Conservation (phyloP, 768 basidiomycete genomes). For the Chiua virens region DNA sequence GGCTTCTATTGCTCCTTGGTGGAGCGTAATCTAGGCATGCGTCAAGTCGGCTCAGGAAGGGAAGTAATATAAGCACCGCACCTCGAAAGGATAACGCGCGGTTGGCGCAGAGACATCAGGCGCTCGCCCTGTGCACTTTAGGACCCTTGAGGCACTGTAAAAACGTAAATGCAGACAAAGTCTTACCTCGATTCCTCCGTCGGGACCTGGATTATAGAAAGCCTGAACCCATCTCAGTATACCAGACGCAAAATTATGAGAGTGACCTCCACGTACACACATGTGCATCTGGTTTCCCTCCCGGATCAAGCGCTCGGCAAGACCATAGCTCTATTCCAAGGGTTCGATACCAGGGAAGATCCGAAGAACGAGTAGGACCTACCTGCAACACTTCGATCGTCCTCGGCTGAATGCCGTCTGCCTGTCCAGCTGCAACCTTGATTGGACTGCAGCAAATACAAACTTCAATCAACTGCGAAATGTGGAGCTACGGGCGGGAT, state of each 20-base stretch:
- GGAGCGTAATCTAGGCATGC: slow-evolving; percentile 32
- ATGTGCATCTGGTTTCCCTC: slow-evolving; percentile 71
- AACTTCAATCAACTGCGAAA: no score
- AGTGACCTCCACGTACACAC: slow-evolving; percentile 46
- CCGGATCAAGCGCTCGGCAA: slow-evolving; percentile 62
- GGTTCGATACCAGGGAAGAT: background rate
- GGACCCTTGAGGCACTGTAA: background rate
- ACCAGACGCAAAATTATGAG: background rate
- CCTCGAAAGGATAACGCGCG: slow-evolving; percentile 77
- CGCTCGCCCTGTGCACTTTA: slow-evolving; percentile 60
- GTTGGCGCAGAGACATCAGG: slow-evolving; percentile 62
- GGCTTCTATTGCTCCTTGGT: slow-evolving; percentile 43
- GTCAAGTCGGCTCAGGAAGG: background rate
- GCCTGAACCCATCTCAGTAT: slow-evolving; percentile 41
- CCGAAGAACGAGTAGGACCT: no score
- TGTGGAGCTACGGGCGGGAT: background rate
- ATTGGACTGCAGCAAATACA: slow-evolving; percentile 32
- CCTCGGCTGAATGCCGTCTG: slow-evolving; percentile 56
- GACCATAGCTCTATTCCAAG: slow-evolving; percentile 64
- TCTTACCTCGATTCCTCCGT: slow-evolving; percentile 61
- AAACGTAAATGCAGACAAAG: background rate
- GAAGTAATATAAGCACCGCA: slow-evolving; percentile 18
- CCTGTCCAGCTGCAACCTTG: slow-evolving; percentile 49
- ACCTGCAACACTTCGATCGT: slow-evolving; percentile 57
- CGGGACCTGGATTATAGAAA: slow-evolving; percentile 66